Evolutionary conservation across 2,329 filamentous ascomycete species (phyloP).

Genomic region (Aspergillus felis): DNA sequence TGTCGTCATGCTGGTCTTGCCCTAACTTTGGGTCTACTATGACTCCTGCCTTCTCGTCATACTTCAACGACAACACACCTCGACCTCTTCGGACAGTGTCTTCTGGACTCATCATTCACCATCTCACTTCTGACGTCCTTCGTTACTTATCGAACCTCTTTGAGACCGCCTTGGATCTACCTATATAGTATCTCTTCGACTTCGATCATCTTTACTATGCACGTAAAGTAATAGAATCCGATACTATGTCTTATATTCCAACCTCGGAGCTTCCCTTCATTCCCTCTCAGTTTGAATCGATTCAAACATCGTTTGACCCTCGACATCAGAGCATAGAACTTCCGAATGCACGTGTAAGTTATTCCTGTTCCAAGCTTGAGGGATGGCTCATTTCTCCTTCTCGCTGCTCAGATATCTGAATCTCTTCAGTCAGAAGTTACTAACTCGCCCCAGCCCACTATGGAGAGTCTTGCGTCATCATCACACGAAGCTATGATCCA

Average conservation of each 20-base stretch:
- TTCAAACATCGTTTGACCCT: not conserved
- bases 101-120: not conserved
- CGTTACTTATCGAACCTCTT: not conserved
- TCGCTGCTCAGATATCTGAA: not conserved
- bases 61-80: not conserved
- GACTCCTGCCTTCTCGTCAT: not conserved
- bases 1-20: not conserved
- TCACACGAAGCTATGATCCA: not conserved
- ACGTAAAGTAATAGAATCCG: not conserved
- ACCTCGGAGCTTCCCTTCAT: not conserved
- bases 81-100: not conserved
- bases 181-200: not conserved
- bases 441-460: not conserved
- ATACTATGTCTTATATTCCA: not conserved
- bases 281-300: not conserved
- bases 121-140: not conserved
- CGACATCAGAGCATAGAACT: not conserved
- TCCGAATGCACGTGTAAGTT: not conserved
- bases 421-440: not conserved
- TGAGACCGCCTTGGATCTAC: not conserved
- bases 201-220: not conserved
- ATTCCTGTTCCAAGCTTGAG: not conserved
- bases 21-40: not conserved
- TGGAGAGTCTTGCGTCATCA: not conserved
- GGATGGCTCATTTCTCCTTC: not conserved